Evolutionary conservation across 371 early-diverging fungal genomes (phyloP).

Genomic region (Apophysomyces elegans): DNA sequence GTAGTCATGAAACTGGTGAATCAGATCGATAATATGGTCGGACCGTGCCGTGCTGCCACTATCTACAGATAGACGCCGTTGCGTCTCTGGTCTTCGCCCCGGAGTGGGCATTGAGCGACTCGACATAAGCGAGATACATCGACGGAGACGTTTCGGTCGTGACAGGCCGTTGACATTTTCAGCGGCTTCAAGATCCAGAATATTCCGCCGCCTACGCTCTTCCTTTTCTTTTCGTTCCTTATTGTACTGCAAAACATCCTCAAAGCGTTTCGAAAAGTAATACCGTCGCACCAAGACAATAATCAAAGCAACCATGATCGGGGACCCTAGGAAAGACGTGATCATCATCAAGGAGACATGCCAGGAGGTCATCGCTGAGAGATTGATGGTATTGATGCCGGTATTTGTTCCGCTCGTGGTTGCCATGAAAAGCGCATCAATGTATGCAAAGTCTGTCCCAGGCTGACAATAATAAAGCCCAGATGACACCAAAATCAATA

Average conservation of each 20-base stretch:
- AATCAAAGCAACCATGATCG: conserved; percentile 38
- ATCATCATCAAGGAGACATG: conserved; percentile 41
- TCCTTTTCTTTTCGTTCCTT: conserved; percentile 37
- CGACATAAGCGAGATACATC: conserved; percentile 29
- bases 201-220: conserved; percentile 25
- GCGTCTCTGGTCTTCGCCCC: neutral
- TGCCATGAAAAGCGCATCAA: conserved; percentile 50
- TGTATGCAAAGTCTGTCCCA: conserved; percentile 38
- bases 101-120: conserved; percentile 22
- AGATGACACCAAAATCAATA: conserved; percentile 36
- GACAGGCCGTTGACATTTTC: neutral
- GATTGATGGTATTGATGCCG: conserved; percentile 42
- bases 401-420: conserved; percentile 44
- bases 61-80: conserved; percentile 12
- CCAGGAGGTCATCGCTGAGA: conserved; percentile 33
- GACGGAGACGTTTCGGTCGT: conserved; percentile 11
- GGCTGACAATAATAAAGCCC: conserved; percentile 41
- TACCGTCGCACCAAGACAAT: conserved; percentile 41
- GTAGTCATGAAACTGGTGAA: conserved; percentile 19
- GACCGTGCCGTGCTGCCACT: conserved; percentile 9
- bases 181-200: conserved; percentile 25
- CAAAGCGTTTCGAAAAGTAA: conserved; percentile 54
- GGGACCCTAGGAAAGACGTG: conserved; percentile 38
- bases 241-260: conserved; percentile 46
- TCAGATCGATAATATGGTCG: conserved; percentile 10